A percentile compares a stretch with the other conserved stretches of the same genome.
These are phyloP conservation scores for Populus hybrid DNA, from an alignment of 441 rosid genomes.

Conservation along the genomic window DNA sequence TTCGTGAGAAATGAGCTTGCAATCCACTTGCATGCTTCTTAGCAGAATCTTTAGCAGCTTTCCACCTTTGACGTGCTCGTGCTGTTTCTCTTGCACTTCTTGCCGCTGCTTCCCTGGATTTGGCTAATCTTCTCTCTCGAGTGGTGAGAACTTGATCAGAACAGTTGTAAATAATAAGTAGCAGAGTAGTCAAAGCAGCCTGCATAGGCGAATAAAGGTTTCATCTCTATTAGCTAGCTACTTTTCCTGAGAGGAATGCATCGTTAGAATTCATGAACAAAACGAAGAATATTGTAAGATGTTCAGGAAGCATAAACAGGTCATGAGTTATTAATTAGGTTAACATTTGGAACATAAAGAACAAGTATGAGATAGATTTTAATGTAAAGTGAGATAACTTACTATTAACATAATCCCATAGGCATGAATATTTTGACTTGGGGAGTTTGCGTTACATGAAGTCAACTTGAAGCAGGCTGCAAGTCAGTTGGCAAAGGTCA, in stretches of 20 bases:
- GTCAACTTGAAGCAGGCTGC: conserved; percentile 88
- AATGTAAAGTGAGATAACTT: conserved; percentile 34
- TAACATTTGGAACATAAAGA: background rate
- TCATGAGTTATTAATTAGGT: background rate
- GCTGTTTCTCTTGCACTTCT: conserved; percentile 66
- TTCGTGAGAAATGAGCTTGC: conserved; percentile 63
- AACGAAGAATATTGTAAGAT: background rate
- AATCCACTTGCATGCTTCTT: conserved; percentile 69
- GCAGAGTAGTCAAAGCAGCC: conserved; percentile 65
- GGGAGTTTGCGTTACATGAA: conserved; percentile 63
- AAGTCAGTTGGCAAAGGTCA: conserved; percentile 22
- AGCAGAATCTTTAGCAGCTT: conserved; percentile 66
- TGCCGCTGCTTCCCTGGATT: conserved; percentile 87
- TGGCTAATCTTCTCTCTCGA: conserved; percentile 74
- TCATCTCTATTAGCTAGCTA: conserved; percentile 4
- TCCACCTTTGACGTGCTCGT: conserved; percentile 80
- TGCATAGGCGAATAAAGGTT: conserved; percentile 34
- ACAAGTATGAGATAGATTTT: background rate
- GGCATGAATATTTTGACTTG: conserved; percentile 79
- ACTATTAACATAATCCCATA: conserved; percentile 87
- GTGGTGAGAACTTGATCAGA: conserved; percentile 86
- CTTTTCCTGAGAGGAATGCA: conserved; percentile 5
- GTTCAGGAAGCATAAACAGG: conserved; percentile 6
- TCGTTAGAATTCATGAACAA: conserved; percentile 1
- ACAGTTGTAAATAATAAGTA: conserved; percentile 84